Evolutionary conservation across 2,329 filamentous ascomycete genomes (phyloP), one percentile per base, ranked within the genome.

Genomic region (Colletotrichum acutatum): DNA sequence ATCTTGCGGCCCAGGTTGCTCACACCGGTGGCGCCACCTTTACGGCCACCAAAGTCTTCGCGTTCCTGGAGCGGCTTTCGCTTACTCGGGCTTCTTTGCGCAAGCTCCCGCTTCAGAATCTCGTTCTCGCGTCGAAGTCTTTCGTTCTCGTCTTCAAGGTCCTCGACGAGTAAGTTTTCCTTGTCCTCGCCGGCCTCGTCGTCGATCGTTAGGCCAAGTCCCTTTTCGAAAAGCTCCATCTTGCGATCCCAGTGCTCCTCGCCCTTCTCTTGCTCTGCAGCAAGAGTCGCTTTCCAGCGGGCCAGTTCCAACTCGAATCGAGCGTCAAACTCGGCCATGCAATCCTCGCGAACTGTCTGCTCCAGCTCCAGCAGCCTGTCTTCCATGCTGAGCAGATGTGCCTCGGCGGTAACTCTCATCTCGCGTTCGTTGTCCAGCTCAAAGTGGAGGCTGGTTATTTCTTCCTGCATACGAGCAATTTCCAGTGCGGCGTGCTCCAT

Each of bases 221-320:
- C 82, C 2, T 87, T 84, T 79, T 90, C 88, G 57, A 90, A 85
- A 0, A 90, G 84, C 72, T 89, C 96, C 8, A 97, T 88, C 84
- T 99, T 99, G 76, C 90, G 90, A 81, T 98, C 95, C 79, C 97
- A 89, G 82, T 97, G 94, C 80, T 94, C 94, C 74, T 98, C 95
- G 65, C 91, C 91, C 57, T 91, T 90, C 77, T 97, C 95, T 74
- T 91, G 89, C 80, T 98, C 95, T 5, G 93, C 90, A 22, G 94
- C 93, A 81, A 95, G 90, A 0, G 91, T 93, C 0, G 89, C 89
- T 79, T 96, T 93, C 93, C 95, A 98, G n/a, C 94, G 88, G 11
- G 90, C 88, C 81, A 94, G 90, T 80, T 98, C 95, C 14, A 92
- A 84, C 24, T 91, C 89, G 59, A 98, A 87, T 12, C 91, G 90